Conservation (phyloP, 1,139 yeast genomes). For the Taiozyma onychis region DNA sequence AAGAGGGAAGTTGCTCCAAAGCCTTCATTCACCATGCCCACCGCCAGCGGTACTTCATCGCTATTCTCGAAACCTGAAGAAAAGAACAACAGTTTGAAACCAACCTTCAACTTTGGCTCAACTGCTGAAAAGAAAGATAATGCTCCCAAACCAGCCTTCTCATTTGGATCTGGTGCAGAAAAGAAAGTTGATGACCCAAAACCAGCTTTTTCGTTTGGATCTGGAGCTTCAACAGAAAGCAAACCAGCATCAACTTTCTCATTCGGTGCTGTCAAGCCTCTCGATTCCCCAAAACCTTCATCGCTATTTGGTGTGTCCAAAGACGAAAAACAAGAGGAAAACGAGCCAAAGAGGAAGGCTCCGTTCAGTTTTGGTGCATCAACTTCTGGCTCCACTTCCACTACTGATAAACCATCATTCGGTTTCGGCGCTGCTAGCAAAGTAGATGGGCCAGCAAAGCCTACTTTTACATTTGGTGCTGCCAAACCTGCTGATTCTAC, state of each 20-base stretch:
- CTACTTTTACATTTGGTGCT: constrained; percentile 1
- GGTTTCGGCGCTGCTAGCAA: background rate
- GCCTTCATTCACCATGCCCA: background rate
- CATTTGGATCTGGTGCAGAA: constrained; percentile 8
- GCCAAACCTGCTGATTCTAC: background rate
- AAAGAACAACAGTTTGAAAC: constrained; percentile 1
- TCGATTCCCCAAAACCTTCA: background rate
- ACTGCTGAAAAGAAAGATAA: constrained; percentile 3
- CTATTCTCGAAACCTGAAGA: background rate
- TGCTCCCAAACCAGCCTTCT: constrained; percentile 6
- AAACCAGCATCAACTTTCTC: too few relatives aligned
- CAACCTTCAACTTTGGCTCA: constrained; percentile 14
- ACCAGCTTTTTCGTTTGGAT: too few relatives aligned
- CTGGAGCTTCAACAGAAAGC: too few relatives aligned
- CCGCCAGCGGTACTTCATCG: background rate
- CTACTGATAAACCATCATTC: background rate
- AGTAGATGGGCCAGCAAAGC: background rate
- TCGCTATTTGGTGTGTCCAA: background rate
- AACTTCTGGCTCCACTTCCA: background rate
- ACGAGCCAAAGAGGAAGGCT: constrained; percentile 4
- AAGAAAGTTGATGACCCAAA: too few relatives aligned
- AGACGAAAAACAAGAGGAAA: background rate
- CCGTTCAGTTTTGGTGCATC: constrained; percentile 8
- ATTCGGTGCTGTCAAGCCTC: background rate
- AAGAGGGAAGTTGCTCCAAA: background rate